A percentile compares a stretch with the other conserved stretches of the same genome.
Conservation (phyloP, 1,139 yeast genomes). For the Scheffersomyces titani region DNA sequence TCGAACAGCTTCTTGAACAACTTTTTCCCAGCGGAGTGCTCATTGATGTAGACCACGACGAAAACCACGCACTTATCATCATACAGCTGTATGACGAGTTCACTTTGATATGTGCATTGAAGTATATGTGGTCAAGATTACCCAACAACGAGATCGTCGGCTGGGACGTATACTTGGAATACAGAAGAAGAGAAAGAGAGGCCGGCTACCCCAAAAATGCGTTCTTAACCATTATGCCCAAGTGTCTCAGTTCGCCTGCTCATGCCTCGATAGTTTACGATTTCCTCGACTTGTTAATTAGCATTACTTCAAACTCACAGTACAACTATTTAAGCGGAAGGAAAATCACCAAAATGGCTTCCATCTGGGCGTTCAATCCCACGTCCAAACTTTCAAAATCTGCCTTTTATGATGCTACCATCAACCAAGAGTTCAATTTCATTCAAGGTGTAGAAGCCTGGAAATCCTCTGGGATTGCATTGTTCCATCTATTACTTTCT, state of each 20-base stretch:
- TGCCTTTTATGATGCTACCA: slow-evolving; percentile 46
- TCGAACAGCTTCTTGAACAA: slow-evolving; percentile 52
- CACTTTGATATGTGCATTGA: slow-evolving; percentile 71
- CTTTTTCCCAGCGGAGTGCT: slow-evolving; percentile 59
- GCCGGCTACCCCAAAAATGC: slow-evolving; percentile 70
- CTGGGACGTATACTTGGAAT: slow-evolving; percentile 79
- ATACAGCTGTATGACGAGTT: slow-evolving; percentile 57
- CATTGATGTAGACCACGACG: slow-evolving; percentile 22
- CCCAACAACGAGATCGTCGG: slow-evolving; percentile 82
- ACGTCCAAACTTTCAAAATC: slow-evolving; percentile 22
- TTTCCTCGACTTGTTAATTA: slow-evolving; percentile 76
- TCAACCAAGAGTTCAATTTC: slow-evolving; percentile 45
- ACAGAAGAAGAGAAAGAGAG: slow-evolving; percentile 63
- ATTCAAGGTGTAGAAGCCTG: slow-evolving; percentile 75
- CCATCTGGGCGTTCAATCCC: slow-evolving; percentile 80
- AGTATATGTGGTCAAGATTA: slow-evolving; percentile 83
- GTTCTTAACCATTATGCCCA: slow-evolving; percentile 79
- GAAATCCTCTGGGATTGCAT: slow-evolving; percentile 83
- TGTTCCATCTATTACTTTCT: slow-evolving; percentile 76
- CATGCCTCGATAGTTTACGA: slow-evolving; percentile 90
- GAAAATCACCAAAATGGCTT: slow-evolving; percentile 79
- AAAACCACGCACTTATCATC: slow-evolving; percentile 32
- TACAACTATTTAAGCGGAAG: slow-evolving; percentile 78
- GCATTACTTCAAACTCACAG: slow-evolving; percentile 81
- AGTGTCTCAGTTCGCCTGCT: slow-evolving; percentile 76